These are phyloP conservation scores for Agrostemma githago DNA, from an alignment of 148 eudicot species.

Conservation along the genomic window DNA sequence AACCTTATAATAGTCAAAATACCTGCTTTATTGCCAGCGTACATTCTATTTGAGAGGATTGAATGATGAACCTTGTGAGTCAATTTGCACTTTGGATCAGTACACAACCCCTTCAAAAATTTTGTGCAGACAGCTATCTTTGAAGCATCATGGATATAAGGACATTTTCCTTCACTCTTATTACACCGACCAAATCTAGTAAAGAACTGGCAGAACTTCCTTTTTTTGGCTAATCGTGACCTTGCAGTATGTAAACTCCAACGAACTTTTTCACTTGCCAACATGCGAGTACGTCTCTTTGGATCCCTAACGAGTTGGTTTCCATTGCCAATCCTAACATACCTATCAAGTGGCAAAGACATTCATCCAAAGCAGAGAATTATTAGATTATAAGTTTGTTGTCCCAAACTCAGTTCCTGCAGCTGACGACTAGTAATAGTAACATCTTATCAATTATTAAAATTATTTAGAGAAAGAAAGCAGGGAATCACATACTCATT, in stretches of 20 bases:
- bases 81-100: slow-evolving; percentile 71
- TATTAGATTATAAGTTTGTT: slow-evolving; percentile 5
- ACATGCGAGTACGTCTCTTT: slow-evolving; percentile 75
- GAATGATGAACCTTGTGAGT: slow-evolving; percentile 75
- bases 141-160: slow-evolving; percentile 83
- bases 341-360: slow-evolving; percentile 44
- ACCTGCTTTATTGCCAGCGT: neutral
- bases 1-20: neutral
- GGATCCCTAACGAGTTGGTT: slow-evolving; percentile 91
- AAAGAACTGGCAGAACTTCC: slow-evolving; percentile 82
- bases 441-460: slow-evolving; percentile 1
- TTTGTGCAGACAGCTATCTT: slow-evolving; percentile 90
- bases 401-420: slow-evolving; percentile 3
- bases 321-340: slow-evolving; percentile 92
- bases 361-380: slow-evolving; percentile 15
- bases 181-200: slow-evolving; percentile 96
- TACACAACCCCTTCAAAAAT: slow-evolving; percentile 74
- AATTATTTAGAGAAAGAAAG: neutral
- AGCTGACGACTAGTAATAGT: neutral
- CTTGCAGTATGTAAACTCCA: slow-evolving; percentile 98
- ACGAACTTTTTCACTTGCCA: slow-evolving; percentile 91
- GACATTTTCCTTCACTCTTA: slow-evolving; percentile 90
- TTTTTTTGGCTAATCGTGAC: slow-evolving; percentile 70
- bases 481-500: slow-evolving; percentile 63
- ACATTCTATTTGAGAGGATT: slow-evolving; percentile 3